Conservation (phyloP, 257 asterid species). For the Nicotiana paniculata region DNA sequence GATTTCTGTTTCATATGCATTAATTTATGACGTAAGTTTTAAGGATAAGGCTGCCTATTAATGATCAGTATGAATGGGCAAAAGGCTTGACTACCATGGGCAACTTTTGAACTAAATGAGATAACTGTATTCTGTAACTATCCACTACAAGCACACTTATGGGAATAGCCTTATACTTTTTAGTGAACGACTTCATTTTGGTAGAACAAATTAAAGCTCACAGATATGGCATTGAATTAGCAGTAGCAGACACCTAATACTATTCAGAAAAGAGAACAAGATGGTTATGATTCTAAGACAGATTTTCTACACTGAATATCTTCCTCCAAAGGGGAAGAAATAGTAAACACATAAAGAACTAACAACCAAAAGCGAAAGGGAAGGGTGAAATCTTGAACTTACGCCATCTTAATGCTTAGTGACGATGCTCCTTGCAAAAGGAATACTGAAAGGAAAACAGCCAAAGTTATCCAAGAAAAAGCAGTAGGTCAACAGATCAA, state of each 20-base stretch:
- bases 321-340: too few relatives aligned
- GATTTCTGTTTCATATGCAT: too few relatives aligned
- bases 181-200: not conserved
- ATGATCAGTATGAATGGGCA: not conserved
- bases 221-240: not conserved
- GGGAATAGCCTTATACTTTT: not conserved
- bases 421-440: too few relatives aligned
- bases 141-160: not conserved
- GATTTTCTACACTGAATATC: not conserved
- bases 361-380: too few relatives aligned
- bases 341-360: too few relatives aligned
- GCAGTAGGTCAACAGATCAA: too few relatives aligned
- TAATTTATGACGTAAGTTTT: too few relatives aligned
- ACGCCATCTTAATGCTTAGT: too few relatives aligned
- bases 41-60: too few relatives aligned
- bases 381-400: too few relatives aligned
- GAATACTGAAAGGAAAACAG: too few relatives aligned
- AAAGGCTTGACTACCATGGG: not conserved
- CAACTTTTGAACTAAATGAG: not conserved
- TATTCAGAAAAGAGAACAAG: not conserved
- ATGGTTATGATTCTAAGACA: not conserved
- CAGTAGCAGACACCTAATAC: not conserved
- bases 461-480: too few relatives aligned
- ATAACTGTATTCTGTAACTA: not conserved
- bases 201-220: not conserved